Evolutionary conservation across 2,329 filamentous ascomycete species (phyloP).

Genomic region (Xylaria digitata): DNA sequence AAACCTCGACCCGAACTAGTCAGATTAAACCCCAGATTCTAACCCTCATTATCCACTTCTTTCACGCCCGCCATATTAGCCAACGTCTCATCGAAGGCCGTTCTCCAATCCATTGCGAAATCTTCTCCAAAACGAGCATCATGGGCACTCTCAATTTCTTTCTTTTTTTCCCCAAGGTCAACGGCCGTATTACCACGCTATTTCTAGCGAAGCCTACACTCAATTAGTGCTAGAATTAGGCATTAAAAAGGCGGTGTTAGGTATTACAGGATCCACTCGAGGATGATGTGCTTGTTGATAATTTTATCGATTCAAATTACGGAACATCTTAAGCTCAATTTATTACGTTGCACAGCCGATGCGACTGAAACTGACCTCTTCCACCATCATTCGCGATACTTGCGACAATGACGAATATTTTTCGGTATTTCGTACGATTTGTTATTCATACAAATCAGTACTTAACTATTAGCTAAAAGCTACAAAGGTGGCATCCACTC

Average conservation of each 20-base stretch:
- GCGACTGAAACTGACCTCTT: conserved; percentile 26
- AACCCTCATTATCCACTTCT: conserved; percentile 21
- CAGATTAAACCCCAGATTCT: conserved; percentile 36
- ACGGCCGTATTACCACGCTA: conserved; percentile 21
- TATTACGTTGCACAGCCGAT: conserved; percentile 16
- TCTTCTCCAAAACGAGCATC: conserved; percentile 30
- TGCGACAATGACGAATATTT: conserved; percentile 28
- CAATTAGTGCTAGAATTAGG: conserved; percentile 13
- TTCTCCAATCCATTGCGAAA: conserved; percentile 32
- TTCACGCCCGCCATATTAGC: conserved; percentile 18
- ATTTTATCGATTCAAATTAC: conserved; percentile 29
- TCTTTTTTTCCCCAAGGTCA: background rate
- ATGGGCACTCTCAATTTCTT: conserved; percentile 19
- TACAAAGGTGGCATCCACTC: conserved; percentile 18
- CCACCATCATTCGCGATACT: conserved; percentile 28
- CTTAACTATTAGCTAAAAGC: conserved; percentile 39
- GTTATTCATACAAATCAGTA: conserved; percentile 23
- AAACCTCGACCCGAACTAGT: conserved; percentile 2
- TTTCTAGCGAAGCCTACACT: conserved; percentile 4
- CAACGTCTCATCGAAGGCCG: conserved; percentile 8
- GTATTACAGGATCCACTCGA: conserved; percentile 8
- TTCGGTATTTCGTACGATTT: conserved; percentile 13
- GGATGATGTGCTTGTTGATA: conserved; percentile 15
- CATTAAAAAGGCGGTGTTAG: conserved; percentile 5
- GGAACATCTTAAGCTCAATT: conserved; percentile 9